A percentile compares a stretch with the other conserved stretches of the same genome.
Evolutionary conservation across 1,139 yeast genomes (phyloP).

Genomic region (Nakaseomyces delphensis): DNA sequence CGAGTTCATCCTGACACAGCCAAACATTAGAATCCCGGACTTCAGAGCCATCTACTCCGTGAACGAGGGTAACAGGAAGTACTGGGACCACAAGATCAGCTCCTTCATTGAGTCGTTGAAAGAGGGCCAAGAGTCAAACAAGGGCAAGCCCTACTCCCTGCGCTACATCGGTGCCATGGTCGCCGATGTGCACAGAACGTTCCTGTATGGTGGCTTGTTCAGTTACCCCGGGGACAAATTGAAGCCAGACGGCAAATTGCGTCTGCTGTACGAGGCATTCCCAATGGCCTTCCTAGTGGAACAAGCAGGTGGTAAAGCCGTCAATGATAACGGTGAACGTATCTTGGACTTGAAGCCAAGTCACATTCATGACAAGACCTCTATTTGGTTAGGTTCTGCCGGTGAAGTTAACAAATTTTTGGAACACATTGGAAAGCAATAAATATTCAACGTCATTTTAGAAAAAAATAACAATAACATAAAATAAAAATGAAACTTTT

Average conservation of each 20-base stretch:
- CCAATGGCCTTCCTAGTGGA: conserved; percentile 96
- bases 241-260: conserved; percentile 81
- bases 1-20: conserved; percentile 88
- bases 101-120: conserved; percentile 67
- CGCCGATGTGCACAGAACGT: conserved; percentile 95
- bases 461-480: not conserved
- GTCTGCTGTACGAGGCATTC: conserved; percentile 92
- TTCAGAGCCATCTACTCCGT: conserved; percentile 74
- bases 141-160: conserved; percentile 82
- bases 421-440: conserved; percentile 23
- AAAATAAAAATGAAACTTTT: too few relatives aligned
- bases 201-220: conserved; percentile 89
- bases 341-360: conserved; percentile 79
- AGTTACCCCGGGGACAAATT: conserved; percentile 91
- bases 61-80: conserved; percentile 86
- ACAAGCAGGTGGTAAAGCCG: conserved; percentile 93
- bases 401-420: conserved; percentile 69
- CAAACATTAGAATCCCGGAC: conserved; percentile 61
- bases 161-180: conserved; percentile 98
- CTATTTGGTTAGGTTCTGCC: conserved; percentile 89
- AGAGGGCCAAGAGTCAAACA: conserved; percentile 50
- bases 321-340: conserved; percentile 83
- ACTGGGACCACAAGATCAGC: conserved; percentile 72
- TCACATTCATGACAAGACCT: conserved; percentile 86
- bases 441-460: too few relatives aligned